Percentiles rank a stretch among this genome's conserved stretches.
phyloP scores from a whole-genome alignment of 805 yeast species.

The Pichia eremophila region DNA sequence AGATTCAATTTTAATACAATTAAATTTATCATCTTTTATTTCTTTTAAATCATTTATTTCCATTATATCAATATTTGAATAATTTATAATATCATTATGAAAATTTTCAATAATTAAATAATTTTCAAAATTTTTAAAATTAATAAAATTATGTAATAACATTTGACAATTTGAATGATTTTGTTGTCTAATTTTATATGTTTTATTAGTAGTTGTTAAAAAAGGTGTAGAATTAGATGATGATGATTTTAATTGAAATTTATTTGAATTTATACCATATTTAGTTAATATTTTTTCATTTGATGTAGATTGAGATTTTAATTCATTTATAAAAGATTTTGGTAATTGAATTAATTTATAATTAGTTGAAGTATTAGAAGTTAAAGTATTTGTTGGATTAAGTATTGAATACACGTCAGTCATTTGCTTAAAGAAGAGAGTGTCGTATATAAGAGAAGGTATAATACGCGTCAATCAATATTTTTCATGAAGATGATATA shows the following conservation, averaged over 20 bases:
- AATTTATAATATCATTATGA: no score
- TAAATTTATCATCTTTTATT: background rate
- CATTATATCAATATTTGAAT: background rate
- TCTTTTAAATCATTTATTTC: background rate
- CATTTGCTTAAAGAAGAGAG: slow-evolving; percentile 10
- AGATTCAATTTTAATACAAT: background rate
- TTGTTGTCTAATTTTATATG: slow-evolving; percentile 65
- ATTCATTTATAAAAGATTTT: background rate
- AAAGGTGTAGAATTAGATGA: slow-evolving; percentile 30
- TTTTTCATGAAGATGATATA: no score
- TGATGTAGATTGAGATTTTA: slow-evolving; percentile 11
- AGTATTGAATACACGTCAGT: slow-evolving; percentile 20
- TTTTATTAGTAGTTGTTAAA: slow-evolving; percentile 46
- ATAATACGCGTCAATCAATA: no score
- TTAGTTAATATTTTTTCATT: background rate
- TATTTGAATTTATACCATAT: background rate
- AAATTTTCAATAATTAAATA: slow-evolving; percentile 4
- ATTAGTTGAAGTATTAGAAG: background rate
- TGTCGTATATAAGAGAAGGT: no score
- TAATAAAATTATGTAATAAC: slow-evolving; percentile 26
- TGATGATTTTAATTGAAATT: slow-evolving; percentile 13
- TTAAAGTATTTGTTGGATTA: slow-evolving; percentile 1
- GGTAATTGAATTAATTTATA: slow-evolving; percentile 7
- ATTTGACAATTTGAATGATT: slow-evolving; percentile 84
- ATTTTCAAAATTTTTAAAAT: slow-evolving; percentile 3